Evolutionary conservation across 495 filamentous ascomycete genomes (phyloP), one percentile per base, ranked within the genome.

Genomic region (Penicillium taxi): DNA sequence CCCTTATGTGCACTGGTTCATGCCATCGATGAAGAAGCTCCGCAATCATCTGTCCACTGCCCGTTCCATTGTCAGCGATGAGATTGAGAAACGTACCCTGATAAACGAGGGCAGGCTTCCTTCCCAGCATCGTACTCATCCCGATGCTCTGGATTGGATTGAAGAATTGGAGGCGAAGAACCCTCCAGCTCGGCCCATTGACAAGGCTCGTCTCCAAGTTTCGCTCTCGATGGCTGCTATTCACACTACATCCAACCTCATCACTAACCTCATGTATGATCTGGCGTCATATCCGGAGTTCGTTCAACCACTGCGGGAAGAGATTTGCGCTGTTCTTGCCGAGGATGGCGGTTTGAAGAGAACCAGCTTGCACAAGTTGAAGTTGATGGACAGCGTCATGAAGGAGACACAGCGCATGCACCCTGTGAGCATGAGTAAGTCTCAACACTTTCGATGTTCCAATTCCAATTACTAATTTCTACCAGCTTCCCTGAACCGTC

Each of bases 301-400:
- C 15, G 43, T 68, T 26, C 50, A 54, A 24, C 46, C 56, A 6
- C 39, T 66, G 17, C 55, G 57, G 2, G 59, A 66, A 22, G 66
- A 70, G 48, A 59, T 68, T 11, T 26, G 35, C 15, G 39, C 55
- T 3, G 53, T 66, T 13, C 16, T 60, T n/a, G 35, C 35, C 3
- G 47, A 62, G 31, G 64, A 63, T 32, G 63, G 55, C 0, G 53
- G 54, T 8, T 58, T 73, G 56, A 63, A 64, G 22, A 75, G 70
- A 53, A 59, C 59, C 11, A 66, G 64, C 4, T 25, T 74, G 14
- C 55, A 59, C 15, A 73, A 74, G 45, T 46, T 77, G 37, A 67
- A 64, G 47, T 46, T 71, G 32, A 60, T 77, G 65, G 64, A 66
- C 24, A 66, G 61, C 30, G 45, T 62, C 5, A 48, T 63, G 47